Evolutionary conservation across 495 filamentous ascomycete genomes (phyloP).

Genomic region (Xylaria telfairii): DNA sequence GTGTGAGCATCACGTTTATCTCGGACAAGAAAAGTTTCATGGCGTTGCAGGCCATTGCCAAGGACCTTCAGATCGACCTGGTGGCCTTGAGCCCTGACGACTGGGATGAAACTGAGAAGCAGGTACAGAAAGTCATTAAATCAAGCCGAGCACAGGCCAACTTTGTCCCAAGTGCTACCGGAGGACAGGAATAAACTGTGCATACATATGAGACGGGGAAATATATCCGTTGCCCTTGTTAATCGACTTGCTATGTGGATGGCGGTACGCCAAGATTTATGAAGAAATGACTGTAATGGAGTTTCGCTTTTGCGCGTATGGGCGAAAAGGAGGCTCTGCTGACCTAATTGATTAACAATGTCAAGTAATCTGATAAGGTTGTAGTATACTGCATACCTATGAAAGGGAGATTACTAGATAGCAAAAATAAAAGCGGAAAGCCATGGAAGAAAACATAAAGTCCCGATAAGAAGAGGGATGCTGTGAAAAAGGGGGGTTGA

Average conservation of each 20-base stretch:
- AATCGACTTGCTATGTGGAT: background rate
- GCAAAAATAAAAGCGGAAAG: conserved; percentile 7
- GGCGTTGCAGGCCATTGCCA: conserved; percentile 76
- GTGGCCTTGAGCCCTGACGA: conserved; percentile 63
- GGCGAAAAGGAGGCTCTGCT: background rate
- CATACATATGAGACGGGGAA: background rate
- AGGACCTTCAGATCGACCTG: conserved; percentile 66
- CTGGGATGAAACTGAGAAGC: conserved; percentile 85
- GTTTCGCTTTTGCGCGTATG: conserved; percentile 3
- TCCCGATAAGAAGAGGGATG: no score
- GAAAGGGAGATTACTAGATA: conserved; percentile 12
- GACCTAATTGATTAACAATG: conserved; percentile 6
- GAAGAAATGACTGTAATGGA: conserved; percentile 27
- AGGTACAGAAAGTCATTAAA: conserved; percentile 84
- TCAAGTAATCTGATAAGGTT: conserved; percentile 10
- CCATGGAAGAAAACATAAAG: background rate
- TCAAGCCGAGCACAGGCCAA: conserved; percentile 71
- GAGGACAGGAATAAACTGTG: background rate
- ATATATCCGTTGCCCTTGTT: background rate
- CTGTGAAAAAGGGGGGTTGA: background rate
- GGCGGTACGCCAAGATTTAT: conserved; percentile 4
- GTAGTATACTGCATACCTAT: background rate
- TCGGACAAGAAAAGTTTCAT: conserved; percentile 76
- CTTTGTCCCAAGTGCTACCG: conserved; percentile 51
- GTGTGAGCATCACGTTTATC: conserved; percentile 92